Evolutionary conservation across 208 protist genomes (phyloP).

Genomic region (Crithidia thermophila): DNA sequence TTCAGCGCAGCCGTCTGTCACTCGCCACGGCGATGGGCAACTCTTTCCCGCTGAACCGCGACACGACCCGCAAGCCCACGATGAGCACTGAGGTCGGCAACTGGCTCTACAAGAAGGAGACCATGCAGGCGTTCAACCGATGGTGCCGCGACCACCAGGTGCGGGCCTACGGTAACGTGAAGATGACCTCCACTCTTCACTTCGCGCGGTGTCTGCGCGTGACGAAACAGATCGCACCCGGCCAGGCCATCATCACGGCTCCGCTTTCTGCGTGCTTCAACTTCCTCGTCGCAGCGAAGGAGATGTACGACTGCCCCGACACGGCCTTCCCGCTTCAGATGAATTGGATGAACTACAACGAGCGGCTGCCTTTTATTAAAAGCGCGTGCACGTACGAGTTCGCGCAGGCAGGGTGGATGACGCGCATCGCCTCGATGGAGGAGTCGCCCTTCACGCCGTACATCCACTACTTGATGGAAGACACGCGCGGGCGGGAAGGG

Average conservation of each 20-base stretch:
- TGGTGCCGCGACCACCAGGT: slow-evolving; percentile 75
- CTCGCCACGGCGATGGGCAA: slow-evolving; percentile 8
- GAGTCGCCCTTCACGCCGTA: slow-evolving; percentile 76
- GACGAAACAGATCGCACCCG: slow-evolving; percentile 50
- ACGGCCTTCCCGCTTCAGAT: slow-evolving; percentile 71
- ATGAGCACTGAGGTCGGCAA: slow-evolving; percentile 76
- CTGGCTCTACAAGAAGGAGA: slow-evolving; percentile 83
- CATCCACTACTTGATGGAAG: slow-evolving; percentile 79
- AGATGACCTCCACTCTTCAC: slow-evolving; percentile 69
- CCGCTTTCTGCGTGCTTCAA: slow-evolving; percentile 77
- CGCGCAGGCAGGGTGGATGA: slow-evolving; percentile 77
- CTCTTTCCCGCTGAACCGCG: slow-evolving; percentile 49
- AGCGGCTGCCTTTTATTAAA: slow-evolving; percentile 58
- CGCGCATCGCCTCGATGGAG: slow-evolving; percentile 74
- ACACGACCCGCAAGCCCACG: slow-evolving; percentile 56
- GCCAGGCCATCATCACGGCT: slow-evolving; percentile 78
- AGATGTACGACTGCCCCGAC: slow-evolving; percentile 57
- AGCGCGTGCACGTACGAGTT: slow-evolving; percentile 64
- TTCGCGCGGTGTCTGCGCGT: slow-evolving; percentile 78
- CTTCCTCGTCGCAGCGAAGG: slow-evolving; percentile 67
- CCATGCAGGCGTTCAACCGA: slow-evolving; percentile 61
- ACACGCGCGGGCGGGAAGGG: slow-evolving; percentile 84
- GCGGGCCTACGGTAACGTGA: slow-evolving; percentile 73
- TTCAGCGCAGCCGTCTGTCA: slow-evolving; percentile 15
- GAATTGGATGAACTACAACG: slow-evolving; percentile 91